Conservation (phyloP, 257 asterid species). For the Solanum arcanum region DNA sequence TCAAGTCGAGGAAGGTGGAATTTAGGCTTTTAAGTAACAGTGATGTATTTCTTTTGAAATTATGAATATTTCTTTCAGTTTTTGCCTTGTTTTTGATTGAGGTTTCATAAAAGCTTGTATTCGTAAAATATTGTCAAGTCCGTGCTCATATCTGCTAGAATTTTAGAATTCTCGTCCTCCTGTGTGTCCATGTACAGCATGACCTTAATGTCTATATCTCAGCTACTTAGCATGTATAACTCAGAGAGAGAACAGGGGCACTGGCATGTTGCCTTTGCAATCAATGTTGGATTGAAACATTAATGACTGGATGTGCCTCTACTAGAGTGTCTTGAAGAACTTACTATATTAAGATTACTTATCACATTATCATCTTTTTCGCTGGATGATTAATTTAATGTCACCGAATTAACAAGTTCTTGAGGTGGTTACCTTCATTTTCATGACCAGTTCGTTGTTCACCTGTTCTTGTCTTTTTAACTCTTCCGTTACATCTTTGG, state of each 20-base stretch:
- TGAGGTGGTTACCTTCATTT: not conserved
- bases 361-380: not conserved
- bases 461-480: not conserved
- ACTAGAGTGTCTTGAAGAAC: not conserved
- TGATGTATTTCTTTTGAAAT: not conserved
- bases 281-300: not conserved
- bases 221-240: not conserved
- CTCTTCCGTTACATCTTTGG: not conserved
- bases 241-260: not conserved
- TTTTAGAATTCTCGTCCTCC: not conserved
- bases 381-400: not conserved
- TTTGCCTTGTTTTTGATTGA: not conserved
- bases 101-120: not conserved
- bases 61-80: not conserved
- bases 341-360: not conserved
- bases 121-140: not conserved
- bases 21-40: not conserved
- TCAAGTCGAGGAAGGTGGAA: not conserved
- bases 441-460: not conserved
- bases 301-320: not conserved
- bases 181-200: not conserved
- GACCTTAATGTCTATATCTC: not conserved
- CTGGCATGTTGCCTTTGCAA: not conserved
- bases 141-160: not conserved
- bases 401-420: not conserved